These are phyloP conservation scores for Sporothrix protearum DNA, from an alignment of 2,329 filamentous ascomycete species.

Conservation along the genomic window DNA sequence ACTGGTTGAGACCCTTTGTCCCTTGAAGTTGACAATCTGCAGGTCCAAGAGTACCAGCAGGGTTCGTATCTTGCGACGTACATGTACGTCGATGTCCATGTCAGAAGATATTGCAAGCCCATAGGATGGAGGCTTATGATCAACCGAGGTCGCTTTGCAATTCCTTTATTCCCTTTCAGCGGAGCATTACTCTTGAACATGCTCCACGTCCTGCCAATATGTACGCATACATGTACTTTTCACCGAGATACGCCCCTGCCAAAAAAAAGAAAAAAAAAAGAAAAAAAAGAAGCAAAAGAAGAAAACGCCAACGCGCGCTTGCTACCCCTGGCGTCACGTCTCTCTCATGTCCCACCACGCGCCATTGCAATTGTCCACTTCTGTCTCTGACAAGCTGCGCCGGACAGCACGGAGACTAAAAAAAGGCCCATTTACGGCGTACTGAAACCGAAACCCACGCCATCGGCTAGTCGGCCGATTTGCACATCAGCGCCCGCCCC, in stretches of 20 bases:
- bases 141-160: neutral
- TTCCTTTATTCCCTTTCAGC: neutral
- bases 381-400: neutral
- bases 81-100: neutral
- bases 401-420: conserved; percentile 16
- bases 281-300: too few relatives aligned
- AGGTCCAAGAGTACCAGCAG: neutral
- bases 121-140: neutral
- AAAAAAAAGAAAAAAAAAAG: neutral
- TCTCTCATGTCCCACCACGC: neutral
- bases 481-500: neutral
- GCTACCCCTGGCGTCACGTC: neutral
- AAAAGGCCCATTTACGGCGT: neutral
- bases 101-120: neutral
- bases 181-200: neutral
- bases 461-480: conserved; percentile 5
- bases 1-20: neutral
- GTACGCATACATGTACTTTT: too few relatives aligned
- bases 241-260: too few relatives aligned
- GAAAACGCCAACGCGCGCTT: neutral
- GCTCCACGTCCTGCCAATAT: neutral
- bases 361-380: neutral
- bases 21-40: neutral
- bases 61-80: neutral
- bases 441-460: neutral